These are phyloP conservation scores for Chamaenerion angustifolium DNA, from an alignment of 345 rosid genomes.

Conservation along the genomic window DNA sequence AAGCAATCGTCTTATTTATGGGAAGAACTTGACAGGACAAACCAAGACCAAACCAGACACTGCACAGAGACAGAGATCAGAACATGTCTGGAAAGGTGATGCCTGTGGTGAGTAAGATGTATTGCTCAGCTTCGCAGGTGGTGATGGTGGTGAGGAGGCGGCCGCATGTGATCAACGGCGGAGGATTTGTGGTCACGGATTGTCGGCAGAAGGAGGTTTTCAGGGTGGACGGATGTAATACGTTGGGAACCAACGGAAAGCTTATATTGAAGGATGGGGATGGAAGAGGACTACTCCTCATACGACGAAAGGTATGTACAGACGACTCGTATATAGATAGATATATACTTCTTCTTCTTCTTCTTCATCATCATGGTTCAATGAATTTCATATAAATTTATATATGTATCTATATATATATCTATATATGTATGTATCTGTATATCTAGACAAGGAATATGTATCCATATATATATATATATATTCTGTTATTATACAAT, in stretches of 20 bases:
- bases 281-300: slow-evolving; percentile 52
- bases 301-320: slow-evolving; percentile 57
- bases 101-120: slow-evolving; percentile 51
- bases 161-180: slow-evolving; percentile 63
- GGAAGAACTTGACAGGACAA: neutral
- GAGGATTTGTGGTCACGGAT: slow-evolving; percentile 83
- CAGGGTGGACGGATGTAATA: slow-evolving; percentile 74
- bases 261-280: slow-evolving; percentile 35
- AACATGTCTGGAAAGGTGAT: slow-evolving; percentile 4
- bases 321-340: neutral
- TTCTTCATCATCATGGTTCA: too few species aligned
- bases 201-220: slow-evolving; percentile 43
- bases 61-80: slow-evolving; percentile 4
- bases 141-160: slow-evolving; percentile 55
- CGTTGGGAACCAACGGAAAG: slow-evolving; percentile 50
- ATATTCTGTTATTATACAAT: too few species aligned
- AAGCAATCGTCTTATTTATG: neutral
- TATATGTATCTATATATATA: too few species aligned
- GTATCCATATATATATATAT: too few species aligned
- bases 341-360: neutral
- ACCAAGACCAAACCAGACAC: too few species aligned
- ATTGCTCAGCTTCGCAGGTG: slow-evolving; percentile 42
- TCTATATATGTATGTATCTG: too few species aligned
- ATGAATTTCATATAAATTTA: too few species aligned
- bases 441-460: too few species aligned